Conservation (phyloP, 1,284 basidiomycete species). For the Fomitiporia mediterranea region DNA sequence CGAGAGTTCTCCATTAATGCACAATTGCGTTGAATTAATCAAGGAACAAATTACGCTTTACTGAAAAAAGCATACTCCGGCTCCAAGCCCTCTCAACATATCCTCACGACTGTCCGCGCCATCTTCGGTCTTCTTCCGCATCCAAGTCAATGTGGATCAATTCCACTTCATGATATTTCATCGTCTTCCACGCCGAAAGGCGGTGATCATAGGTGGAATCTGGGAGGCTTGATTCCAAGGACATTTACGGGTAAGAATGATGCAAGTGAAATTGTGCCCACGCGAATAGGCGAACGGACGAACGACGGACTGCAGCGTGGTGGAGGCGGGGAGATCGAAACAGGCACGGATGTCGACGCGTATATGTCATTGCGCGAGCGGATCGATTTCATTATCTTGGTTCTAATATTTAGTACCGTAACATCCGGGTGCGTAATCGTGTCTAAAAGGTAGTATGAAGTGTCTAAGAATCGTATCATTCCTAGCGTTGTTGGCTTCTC, state of each 20-base stretch:
- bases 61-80: conserved; percentile 15
- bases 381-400: conserved; percentile 59
- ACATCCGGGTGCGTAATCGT: conserved; percentile 51
- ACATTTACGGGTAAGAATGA: background rate
- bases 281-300: background rate
- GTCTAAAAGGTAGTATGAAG: background rate
- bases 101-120: conserved; percentile 53
- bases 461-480: background rate
- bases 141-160: too few relatives aligned
- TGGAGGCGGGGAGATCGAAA: too few relatives aligned
- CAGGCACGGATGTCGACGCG: conserved; percentile 38
- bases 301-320: conserved; percentile 15
- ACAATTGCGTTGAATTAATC: background rate
- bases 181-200: too few relatives aligned
- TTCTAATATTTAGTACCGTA: conserved; percentile 56
- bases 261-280: background rate
- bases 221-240: background rate
- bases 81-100: conserved; percentile 54
- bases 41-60: too few relatives aligned
- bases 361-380: conserved; percentile 61
- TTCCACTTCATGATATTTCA: background rate
- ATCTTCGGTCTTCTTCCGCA: conserved; percentile 37
- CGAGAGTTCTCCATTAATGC: conserved; percentile 21
- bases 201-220: too few relatives aligned
- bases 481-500: conserved; percentile 45